Base-by-base conservation (phyloP, 2,329 filamentous ascomycete species). In the Trichophyton mentagrophytes region DNA sequence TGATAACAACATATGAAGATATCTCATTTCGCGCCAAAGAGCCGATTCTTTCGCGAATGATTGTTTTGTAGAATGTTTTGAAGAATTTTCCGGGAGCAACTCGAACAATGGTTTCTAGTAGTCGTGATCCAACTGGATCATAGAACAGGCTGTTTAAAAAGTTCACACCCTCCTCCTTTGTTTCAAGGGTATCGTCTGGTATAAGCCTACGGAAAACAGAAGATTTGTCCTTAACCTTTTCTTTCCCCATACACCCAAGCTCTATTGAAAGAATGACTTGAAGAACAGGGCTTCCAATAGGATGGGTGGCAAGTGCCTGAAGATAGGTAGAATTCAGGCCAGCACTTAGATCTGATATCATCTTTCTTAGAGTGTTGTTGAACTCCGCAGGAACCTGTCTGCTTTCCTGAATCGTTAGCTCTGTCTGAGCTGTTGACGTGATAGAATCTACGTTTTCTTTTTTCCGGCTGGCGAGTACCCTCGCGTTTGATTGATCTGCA, bases 91-190 rank as follows among this genome's bases (percentile, higher is more conserved):
- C 90, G 0, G 93, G 90, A 15, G 86, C 84, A 69, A 87, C 82
- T 27, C 85, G 82, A 64, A 96, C 83, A 64, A 99, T 86, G 0
- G 86, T 89, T 75, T 99, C 93, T 22, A 97, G 80, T 1, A 99
- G 79, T 51, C 92, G 86, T 2, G 92, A 96, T 15, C 93, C 93
- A 58, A 97, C 86, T 1, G 87, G 81, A 69, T 97, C 90, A 73
- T 96, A 97, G 27, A 96, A 79, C 70, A 97, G 82, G 61, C 88
- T 85, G 68, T 88, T 90, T 70, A 97, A 82, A 70, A 97, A 96
- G 9, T 38, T 20, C 15, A 83, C 81, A 3, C 88, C 87, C 57
- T 85, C 87, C 38, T 89, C 88, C 1, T 83, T 83, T 15, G 84
- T 83, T 64, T 92, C 87, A 33, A 95, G 82, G 0, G 88, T 85